Evolutionary conservation across 352 stramenopile species (phyloP), one percentile per base, ranked within the genome.

Genomic region (Globisporangium nunn): DNA sequence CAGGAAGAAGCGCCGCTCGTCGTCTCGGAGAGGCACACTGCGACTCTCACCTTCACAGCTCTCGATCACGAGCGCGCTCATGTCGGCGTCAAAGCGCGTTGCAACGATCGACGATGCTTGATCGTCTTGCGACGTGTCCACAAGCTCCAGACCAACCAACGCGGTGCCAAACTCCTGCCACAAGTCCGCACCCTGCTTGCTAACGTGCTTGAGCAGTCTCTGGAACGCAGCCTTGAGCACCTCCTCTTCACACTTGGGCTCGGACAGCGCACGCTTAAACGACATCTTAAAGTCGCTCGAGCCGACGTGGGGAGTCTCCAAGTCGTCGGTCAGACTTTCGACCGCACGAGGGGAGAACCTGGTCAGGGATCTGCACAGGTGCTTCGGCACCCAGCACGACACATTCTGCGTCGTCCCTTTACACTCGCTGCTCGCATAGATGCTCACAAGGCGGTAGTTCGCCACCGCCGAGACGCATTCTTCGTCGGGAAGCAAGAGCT

Each of bases 351-450:
- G 41, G 4, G n/a, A 28, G 23, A 57, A 59, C 29, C 43, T 37
- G 7, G 63, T 43, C 62, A 88, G 69, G n/a, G 73, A 79, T 39
- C 82, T 73, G 64, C 80, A 91, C 0, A 91, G 62, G 54, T 93
- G 79, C 39, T 87, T 87, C 0, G 82, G 83, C 5, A 84, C 76
- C 85, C 85, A 95, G 31, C 72, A 84, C 2, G 80, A 85, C 3
- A 91, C 62, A 47, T 85, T 81, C 23, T 76, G 73, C 1, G 64
- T 64, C 37, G 64, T 70, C 6, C 69, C 68, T 10, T 63, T 41
- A 7, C 62, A 46, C 10, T 57, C 51, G n/a, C 51, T 65, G 5
- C 57, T 55, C 12, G 71, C 56, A 48, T 86, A 89, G 28, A 94
- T 67, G 15, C 70, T 79, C 17, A 92, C 81, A 7, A 95, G 63